Evolutionary conservation across 176 grass and related monocot genomes (phyloP), one percentile per base, ranked within the genome.

Genomic region (Tuctoria greenei): DNA sequence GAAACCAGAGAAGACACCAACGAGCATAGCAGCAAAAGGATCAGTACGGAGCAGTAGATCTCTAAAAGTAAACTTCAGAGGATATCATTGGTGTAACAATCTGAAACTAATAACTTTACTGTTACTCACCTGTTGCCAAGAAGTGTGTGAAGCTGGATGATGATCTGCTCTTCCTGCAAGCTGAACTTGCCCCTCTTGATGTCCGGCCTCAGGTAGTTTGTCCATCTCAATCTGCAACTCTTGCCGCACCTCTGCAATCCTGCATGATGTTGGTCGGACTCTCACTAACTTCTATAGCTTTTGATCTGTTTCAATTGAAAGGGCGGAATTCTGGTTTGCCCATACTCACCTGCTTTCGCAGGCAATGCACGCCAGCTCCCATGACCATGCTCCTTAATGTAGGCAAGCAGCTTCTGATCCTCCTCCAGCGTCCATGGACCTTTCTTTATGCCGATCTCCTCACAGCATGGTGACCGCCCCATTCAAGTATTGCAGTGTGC

Each of bases 171-270:
- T 81, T 97, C 94, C 78, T 97, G 94, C 86, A 97, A 71, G 66
- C 86, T 97, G 84, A 97, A 97, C 71, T 93, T 93, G n/a, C 94
- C 91, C 67, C 94, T 93, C 85, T 97, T 97, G 69, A 97, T 97
- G 78, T 97, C 94, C 40, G 94, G 94, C 61, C 91, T 69, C 57
- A 97, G 78, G 76, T 97, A 97, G 59, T 97, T 97, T 24, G 94
- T 97, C 94, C 94, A 97, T 77, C 94, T 80, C 81, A 97, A 66
- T 62, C 94, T 90, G 77, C 94, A 97, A 24, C 94, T 97, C 79
- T 97, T 97, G 35, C 94, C 94, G 40, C 94, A 97, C 81, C 94
- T 85, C 80, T 97, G 94, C 84, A 97, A 86, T 58, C 91, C 94
- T 97, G 79, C 74, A 69, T 31, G 77, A 86, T 66, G 58, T 38